Base-by-base conservation (phyloP, 1,284 basidiomycete genomes). In the Sanguinoderma infundibulare region DNA sequence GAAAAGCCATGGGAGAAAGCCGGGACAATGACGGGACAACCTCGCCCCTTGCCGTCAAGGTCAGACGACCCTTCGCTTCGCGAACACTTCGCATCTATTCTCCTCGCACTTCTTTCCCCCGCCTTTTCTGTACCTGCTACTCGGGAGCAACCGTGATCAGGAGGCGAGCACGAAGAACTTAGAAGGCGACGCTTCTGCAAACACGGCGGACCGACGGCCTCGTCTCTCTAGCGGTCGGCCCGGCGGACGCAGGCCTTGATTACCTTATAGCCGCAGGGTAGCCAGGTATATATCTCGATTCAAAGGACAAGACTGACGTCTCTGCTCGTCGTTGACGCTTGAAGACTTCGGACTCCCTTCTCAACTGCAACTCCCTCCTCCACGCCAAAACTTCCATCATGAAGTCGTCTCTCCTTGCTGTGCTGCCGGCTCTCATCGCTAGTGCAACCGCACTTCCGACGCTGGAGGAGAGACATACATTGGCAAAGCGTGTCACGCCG, bases 401-500 rank as follows among this genome's bases (percentile, higher is more conserved):
- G 60, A 57, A 53, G 36, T 36, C 53, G 22, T 53, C 55, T 22
- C 2, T 40, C 22, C 49, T 61, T 40, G 35, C 55, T 10, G 28
- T 57, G 8, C 44, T 61, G 35, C 55, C 55, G 9, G 42, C 42
- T 12, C 55, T 61, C 34, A 42, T 60, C 49, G 50, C 54, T 3
- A 14, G 54, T 26, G 51, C 34, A 1, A 22, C 39, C 28, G 60
- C 50, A 7, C 35, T 35, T 5, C 55, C 60, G 9, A 14, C 51
- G 24, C 26, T 46, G 36, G 20, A 34, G 9, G 39, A 28, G 36
- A 22, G n/a, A n/a, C n/a, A n/a, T n/a, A n/a, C 38, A 14, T 17
- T 49, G 9, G 49, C 38, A 34, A 61, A 61, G 55, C 60, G 60
- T 8, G 60, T 51, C 7, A 38, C 60, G 34, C 60, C 62, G 15